A percentile compares a stretch with the other conserved stretches of the same genome.
These are phyloP conservation scores for Phytophthora vignae DNA, from an alignment of 352 stramenopile species.

Conservation along the genomic window DNA sequence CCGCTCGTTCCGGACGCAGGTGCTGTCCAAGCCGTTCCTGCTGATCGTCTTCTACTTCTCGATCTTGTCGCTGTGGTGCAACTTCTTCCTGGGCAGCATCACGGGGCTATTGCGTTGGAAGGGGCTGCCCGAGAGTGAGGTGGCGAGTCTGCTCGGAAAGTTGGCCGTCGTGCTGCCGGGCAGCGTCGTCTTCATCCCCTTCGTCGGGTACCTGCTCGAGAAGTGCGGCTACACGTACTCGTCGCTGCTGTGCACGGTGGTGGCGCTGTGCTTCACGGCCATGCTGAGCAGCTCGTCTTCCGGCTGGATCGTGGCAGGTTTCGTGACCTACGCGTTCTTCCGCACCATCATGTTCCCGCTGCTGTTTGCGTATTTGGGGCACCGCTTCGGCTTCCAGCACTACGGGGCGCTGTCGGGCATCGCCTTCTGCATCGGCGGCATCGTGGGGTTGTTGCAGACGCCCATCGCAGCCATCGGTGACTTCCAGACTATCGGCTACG, in stretches of 20 bases:
- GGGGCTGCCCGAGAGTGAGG: conserved; percentile 44
- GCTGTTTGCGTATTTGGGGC: conserved; percentile 83
- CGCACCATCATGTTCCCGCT: conserved; percentile 86
- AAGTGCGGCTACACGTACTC: conserved; percentile 70
- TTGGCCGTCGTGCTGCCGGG: conserved; percentile 71
- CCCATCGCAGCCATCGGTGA: conserved; percentile 62
- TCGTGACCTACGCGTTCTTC: conserved; percentile 83
- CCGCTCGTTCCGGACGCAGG: conserved; percentile 71
- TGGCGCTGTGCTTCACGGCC: conserved; percentile 55
- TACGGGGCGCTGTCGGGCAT: conserved; percentile 85
- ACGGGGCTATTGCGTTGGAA: conserved; percentile 66
- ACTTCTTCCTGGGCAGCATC: conserved; percentile 85
- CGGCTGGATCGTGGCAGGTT: conserved; percentile 59
- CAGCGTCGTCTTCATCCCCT: conserved; percentile 79
- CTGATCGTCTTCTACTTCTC: conserved; percentile 80
- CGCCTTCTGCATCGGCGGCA: conserved; percentile 72
- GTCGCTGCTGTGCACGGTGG: conserved; percentile 51
- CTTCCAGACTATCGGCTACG: conserved; percentile 50
- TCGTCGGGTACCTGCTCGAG: conserved; percentile 81
- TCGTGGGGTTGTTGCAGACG: conserved; percentile 72
- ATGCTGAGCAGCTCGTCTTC: conserved; percentile 48
- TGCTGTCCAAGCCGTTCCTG: conserved; percentile 71
- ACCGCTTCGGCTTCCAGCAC: conserved; percentile 86
- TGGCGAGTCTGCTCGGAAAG: conserved; percentile 50
- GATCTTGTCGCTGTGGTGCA: conserved; percentile 80